These are phyloP conservation scores for Dictyostelium capitatum DNA, from an alignment of 78 protist species.

Conservation along the genomic window DNA sequence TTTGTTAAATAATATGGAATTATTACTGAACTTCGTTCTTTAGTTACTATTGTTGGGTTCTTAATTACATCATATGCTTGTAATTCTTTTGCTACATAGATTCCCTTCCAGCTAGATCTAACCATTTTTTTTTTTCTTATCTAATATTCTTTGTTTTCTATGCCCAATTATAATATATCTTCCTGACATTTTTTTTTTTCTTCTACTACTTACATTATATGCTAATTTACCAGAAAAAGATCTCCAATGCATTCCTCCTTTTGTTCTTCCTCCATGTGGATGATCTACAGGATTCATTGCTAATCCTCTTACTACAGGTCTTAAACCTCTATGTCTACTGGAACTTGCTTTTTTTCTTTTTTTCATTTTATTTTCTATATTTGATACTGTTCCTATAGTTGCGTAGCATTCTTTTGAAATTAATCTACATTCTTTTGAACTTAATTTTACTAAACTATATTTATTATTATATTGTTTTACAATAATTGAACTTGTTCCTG, in stretches of 20 bases:
- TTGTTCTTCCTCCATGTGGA: slow-evolving; percentile 18
- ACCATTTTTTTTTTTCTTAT: no score
- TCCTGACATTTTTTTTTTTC: not conserved
- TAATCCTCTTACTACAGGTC: slow-evolving; percentile 9
- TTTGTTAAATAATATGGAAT: no score
- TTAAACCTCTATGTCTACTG: not conserved
- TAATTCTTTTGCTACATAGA: no score
- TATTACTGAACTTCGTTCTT: no score
- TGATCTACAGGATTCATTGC: slow-evolving; percentile 14
- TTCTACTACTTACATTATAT: not conserved
- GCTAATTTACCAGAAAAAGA: not conserved
- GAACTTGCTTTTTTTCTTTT: slow-evolving; percentile 3
- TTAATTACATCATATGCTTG: no score
- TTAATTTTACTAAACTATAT: slow-evolving; percentile 33
- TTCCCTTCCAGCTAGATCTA: no score
- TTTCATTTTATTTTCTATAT: not conserved
- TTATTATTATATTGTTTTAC: slow-evolving; percentile 13
- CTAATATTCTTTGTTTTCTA: no score
- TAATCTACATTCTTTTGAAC: slow-evolving; percentile 31
- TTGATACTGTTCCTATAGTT: slow-evolving; percentile 20
- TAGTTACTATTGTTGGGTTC: no score
- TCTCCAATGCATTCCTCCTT: slow-evolving; percentile 26
- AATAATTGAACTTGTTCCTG: slow-evolving; percentile 31
- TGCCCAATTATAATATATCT: not conserved
- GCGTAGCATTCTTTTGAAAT: slow-evolving; percentile 29